Base-by-base conservation (phyloP, 345 rosid species). In the Populus euphratica region DNA sequence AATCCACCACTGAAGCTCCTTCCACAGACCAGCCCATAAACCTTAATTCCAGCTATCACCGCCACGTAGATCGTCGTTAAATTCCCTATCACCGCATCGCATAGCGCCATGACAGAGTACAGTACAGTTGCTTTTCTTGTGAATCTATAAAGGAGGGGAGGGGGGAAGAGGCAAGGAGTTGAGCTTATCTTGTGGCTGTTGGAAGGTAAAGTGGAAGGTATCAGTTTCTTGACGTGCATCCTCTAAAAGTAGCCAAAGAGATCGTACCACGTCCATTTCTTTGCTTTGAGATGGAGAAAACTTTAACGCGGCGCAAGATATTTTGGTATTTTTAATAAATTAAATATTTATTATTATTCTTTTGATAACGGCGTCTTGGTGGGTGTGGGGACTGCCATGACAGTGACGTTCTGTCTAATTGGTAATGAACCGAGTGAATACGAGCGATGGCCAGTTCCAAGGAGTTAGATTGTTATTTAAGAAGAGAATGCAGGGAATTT, bases 31-130 rank as follows among this genome's bases (percentile, higher is more conserved):
- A 91, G 54, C 38, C 93, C 96, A 74, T 80, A 89, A 5, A 79
- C 89, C 70, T 93, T 95, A 68, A 95, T 89, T 67, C 85, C 91
- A 6, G 91, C 96, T 38, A 95, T 93, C 77, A 90, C 87, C 69
- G 88, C 93, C 63, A 95, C 86, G 88, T 91, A 93, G 88, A 95
- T 88, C 89, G 92, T 86, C 83, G 92, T 91, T 75, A 93, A 84
- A 81, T 93, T 95, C 64, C 91, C 92, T 33, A 83, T 88, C 84
- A 95, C 96, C 73, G 89, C 89, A 83, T 95, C 99, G 25, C 93
- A 95, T 66, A 91, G 78, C 76, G 97, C 91, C 99, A 91, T 95
- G 52, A 39, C 73, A 21, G 20, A 10, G 47, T 14, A 1, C 71
- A 7, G 3, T 17, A 6, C 39, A 33, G 1, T 31, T 43, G 43